Percentiles rank a stretch among this genome's conserved stretches.
phyloP scores from a whole-genome alignment of 441 rosid species.

The Adansonia rubrostipa region DNA sequence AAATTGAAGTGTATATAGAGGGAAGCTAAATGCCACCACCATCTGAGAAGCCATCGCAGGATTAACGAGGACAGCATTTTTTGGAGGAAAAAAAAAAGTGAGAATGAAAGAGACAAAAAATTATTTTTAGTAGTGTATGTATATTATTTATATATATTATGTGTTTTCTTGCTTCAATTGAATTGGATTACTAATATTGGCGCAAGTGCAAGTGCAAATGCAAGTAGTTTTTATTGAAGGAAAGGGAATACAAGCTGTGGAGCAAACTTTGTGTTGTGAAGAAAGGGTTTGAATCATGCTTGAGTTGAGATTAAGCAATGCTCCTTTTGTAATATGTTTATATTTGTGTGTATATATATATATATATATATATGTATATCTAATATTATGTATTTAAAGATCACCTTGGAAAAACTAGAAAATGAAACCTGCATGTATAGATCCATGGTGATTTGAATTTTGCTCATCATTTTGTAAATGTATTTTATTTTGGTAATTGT shows the following conservation, averaged over 20 bases:
- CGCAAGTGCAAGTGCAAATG: constrained; percentile 8
- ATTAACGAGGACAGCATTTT: constrained; percentile 43
- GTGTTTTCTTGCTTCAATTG: constrained; percentile 24
- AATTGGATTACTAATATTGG: constrained; percentile 30
- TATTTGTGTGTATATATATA: too few species aligned
- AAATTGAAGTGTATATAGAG: constrained; percentile 65
- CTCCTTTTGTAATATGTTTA: not conserved
- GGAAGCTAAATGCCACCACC: constrained; percentile 38
- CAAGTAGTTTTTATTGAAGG: not conserved
- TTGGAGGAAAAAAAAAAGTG: constrained; percentile 29
- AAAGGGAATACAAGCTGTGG: not conserved
- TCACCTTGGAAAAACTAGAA: too few species aligned
- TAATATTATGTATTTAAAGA: too few species aligned
- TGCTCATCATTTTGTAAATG: too few species aligned
- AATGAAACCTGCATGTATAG: too few species aligned
- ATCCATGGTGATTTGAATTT: too few species aligned
- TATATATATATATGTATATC: too few species aligned
- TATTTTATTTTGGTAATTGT: too few species aligned
- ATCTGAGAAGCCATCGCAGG: constrained; percentile 32
- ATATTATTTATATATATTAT: constrained; percentile 9
- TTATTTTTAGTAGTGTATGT: constrained; percentile 36
- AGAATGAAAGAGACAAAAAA: not conserved
- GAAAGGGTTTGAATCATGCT: not conserved
- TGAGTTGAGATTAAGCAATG: not conserved
- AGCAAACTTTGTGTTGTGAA: not conserved